Evolutionary conservation across 106 monocot genomes (phyloP), one percentile per base, ranked within the genome.

Genomic region (Acanthochlamys bracteata): DNA sequence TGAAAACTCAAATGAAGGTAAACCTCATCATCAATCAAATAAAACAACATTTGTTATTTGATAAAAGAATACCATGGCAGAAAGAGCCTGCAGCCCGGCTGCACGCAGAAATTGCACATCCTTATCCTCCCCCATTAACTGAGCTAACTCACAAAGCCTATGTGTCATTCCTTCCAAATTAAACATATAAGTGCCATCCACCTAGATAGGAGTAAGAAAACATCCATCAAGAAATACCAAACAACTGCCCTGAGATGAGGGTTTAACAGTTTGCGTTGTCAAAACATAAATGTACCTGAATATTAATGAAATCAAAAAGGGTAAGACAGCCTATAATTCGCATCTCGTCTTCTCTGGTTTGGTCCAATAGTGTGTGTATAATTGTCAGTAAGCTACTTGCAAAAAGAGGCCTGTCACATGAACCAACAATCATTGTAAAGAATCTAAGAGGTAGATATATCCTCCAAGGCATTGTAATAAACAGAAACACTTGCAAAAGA

Each of bases 391-490:
- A 55, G 55, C 96, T 91, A 20, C 79, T 66, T 49, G 88, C 88
- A 76, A 83, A 83, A 58, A 98, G 76, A 63, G 96, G 77, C 88
- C 96, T 98, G 70, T n/a, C n/a, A n/a, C n/a, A n/a, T n/a, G n/a
- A n/a, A n/a, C n/a, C 33, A 33, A 33, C 6, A 33, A 33, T 3
- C 33, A 6, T 33, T 1, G 33, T 33, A 33, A 6, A 33, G 33
- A 33, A n/a, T n/a, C n/a, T n/a, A n/a, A n/a, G n/a, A n/a, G n/a
- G n/a, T n/a, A n/a, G n/a, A n/a, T n/a, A n/a, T n/a, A n/a, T n/a
- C n/a, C n/a, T n/a, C n/a, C n/a, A n/a, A n/a, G n/a, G n/a, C n/a
- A n/a, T n/a, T n/a, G n/a, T n/a, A n/a, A n/a, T n/a, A n/a, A n/a
- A n/a, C n/a, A n/a, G n/a, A n/a, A n/a, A n/a, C n/a, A n/a, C n/a